These are phyloP conservation scores for Quercus glauca DNA, from an alignment of 306 rosid species.

Conservation along the genomic window DNA sequence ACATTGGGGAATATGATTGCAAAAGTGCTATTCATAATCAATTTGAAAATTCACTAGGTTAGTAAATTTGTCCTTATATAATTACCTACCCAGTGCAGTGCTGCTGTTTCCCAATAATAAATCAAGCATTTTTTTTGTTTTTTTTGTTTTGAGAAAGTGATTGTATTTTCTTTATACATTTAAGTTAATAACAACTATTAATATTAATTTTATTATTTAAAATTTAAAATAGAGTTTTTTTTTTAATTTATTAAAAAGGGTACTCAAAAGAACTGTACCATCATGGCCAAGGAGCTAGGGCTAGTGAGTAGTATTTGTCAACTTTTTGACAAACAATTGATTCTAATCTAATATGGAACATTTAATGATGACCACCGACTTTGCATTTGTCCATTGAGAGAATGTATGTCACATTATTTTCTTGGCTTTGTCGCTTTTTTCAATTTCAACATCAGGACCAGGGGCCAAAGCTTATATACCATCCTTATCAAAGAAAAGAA, in stretches of 20 bases:
- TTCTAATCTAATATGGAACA: slow-evolving; percentile 15
- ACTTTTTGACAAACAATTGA: slow-evolving; percentile 27
- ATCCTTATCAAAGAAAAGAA: not conserved
- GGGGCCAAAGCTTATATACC: not conserved
- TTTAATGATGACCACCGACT: slow-evolving; percentile 44
- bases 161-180: too few relatives aligned
- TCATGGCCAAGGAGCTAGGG: slow-evolving; percentile 3
- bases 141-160: too few relatives aligned
- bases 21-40: too few relatives aligned
- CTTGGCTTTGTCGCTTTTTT: slow-evolving; percentile 6
- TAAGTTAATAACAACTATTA: too few relatives aligned
- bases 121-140: too few relatives aligned
- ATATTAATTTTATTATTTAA: too few relatives aligned
- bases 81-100: too few relatives aligned
- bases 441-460: slow-evolving; percentile 24
- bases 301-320: slow-evolving; percentile 21
- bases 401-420: slow-evolving; percentile 28
- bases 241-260: too few relatives aligned
- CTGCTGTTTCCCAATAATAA: too few relatives aligned
- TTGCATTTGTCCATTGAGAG: slow-evolving; percentile 19
- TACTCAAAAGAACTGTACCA: not conserved
- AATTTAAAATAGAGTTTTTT: too few relatives aligned
- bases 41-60: too few relatives aligned
- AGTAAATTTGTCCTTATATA: too few relatives aligned
- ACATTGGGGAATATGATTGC: not conserved